A percentile compares a stretch with the other conserved stretches of the same genome.
Conservation (phyloP, 83 land plant species). For the Picea mariana region DNA sequence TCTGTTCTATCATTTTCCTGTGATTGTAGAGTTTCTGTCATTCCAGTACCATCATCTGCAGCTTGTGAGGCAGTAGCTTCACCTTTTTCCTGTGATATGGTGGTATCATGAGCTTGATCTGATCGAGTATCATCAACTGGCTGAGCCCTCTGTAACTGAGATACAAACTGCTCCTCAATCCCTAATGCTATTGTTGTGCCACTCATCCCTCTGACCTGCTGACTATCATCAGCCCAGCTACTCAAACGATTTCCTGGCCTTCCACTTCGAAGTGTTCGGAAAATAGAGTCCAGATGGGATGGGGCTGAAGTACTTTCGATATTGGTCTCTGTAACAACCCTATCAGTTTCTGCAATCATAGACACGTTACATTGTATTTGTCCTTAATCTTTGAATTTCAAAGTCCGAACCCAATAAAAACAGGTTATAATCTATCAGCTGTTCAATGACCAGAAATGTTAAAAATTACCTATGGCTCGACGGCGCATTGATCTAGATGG, state of each 20-base stretch:
- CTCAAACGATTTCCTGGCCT: constrained; percentile 71
- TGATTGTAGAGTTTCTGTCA: constrained; percentile 3
- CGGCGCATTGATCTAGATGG: background rate
- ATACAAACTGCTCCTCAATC: constrained; percentile 82
- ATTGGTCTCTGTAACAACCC: background rate
- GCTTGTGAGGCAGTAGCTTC: constrained; percentile 25
- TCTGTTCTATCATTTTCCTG: background rate
- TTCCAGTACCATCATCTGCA: constrained; percentile 22
- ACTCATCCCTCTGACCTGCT: constrained; percentile 68
- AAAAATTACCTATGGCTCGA: constrained; percentile 28
- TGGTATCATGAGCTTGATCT: constrained; percentile 21
- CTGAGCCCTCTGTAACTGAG: constrained; percentile 57
- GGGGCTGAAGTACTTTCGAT: constrained; percentile 71
- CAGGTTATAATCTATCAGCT: background rate
- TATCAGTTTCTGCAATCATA: constrained; percentile 47
- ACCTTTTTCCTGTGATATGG: constrained; percentile 23
- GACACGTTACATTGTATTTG: constrained; percentile 15
- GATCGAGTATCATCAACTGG: constrained; percentile 41
- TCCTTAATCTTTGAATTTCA: background rate
- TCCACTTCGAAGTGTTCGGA: constrained; percentile 74
- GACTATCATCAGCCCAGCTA: constrained; percentile 87
- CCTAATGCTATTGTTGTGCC: constrained; percentile 73
- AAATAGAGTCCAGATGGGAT: constrained; percentile 79
- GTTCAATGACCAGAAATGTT: background rate
- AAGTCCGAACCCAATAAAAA: background rate